Evolutionary conservation across 2,329 filamentous ascomycete genomes (phyloP).

Genomic region (Alternaria angustiovoidea): DNA sequence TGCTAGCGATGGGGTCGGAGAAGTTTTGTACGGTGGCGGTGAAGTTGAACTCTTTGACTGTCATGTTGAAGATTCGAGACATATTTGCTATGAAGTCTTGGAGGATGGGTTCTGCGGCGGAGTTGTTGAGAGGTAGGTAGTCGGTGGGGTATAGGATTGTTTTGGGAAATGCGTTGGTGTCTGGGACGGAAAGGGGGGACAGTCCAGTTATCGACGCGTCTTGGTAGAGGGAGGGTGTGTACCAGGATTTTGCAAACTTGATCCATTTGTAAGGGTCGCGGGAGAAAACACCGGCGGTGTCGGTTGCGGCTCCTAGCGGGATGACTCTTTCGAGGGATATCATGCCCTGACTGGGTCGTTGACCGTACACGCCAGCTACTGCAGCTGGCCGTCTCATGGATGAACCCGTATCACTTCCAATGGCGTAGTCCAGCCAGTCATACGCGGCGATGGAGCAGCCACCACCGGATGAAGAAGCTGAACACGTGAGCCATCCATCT

Average conservation of each 20-base stretch:
- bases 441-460: constrained; percentile 54
- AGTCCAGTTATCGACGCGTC: constrained; percentile 49
- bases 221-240: constrained; percentile 47
- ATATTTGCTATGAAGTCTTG: constrained; percentile 50
- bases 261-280: constrained; percentile 46
- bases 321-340: constrained; percentile 36
- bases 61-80: constrained; percentile 49
- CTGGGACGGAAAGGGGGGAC: constrained; percentile 45
- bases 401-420: constrained; percentile 58
- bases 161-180: constrained; percentile 49
- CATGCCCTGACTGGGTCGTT: constrained; percentile 37
- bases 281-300: constrained; percentile 40
- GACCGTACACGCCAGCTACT: constrained; percentile 54
- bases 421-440: constrained; percentile 56
- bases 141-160: constrained; percentile 53
- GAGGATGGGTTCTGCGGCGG: constrained; percentile 50
- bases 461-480: constrained; percentile 47
- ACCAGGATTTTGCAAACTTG: constrained; percentile 53
- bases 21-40: constrained; percentile 43
- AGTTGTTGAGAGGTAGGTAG: constrained; percentile 53
- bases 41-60: constrained; percentile 50
- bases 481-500: constrained; percentile 37
- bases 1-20: constrained; percentile 35
- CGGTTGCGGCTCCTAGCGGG: constrained; percentile 32
- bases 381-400: constrained; percentile 58